Percentiles rank a stretch among this genome's conserved stretches.
Conservation (phyloP, 2,329 filamentous ascomycete genomes). For the Calonectria multiphialidica region DNA sequence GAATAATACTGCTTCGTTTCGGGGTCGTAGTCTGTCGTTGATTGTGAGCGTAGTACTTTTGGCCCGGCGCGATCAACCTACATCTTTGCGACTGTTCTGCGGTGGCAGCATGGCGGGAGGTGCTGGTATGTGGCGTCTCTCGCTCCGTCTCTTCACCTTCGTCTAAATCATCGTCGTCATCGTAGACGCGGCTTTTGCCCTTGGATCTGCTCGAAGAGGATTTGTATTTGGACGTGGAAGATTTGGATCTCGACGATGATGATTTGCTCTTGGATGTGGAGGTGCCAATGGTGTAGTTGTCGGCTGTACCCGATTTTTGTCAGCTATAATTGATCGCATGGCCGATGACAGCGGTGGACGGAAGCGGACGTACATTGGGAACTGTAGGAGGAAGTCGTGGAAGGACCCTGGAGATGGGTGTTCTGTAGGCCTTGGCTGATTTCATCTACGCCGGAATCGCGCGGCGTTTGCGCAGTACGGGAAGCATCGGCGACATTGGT, state of each 20-base stretch:
- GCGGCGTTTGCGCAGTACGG: conserved; percentile 38
- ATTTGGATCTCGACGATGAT: conserved; percentile 27
- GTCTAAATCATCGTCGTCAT: conserved; percentile 29
- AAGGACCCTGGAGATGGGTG: conserved; percentile 34
- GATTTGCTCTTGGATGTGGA: conserved; percentile 32
- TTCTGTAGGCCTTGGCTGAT: conserved; percentile 38
- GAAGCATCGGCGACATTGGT: conserved; percentile 24
- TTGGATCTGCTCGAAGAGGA: conserved; percentile 33
- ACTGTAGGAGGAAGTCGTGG: conserved; percentile 30
- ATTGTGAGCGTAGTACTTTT: not conserved
- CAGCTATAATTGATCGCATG: conserved; percentile 19
- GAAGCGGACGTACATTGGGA: conserved; percentile 35
- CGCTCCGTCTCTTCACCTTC: conserved; percentile 32
- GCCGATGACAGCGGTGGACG: not conserved
- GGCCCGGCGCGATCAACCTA: not conserved
- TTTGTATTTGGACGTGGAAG: conserved; percentile 34
- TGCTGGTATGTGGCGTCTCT: not conserved
- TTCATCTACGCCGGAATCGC: conserved; percentile 39
- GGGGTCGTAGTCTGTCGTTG: conserved; percentile 7
- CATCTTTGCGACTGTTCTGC: not conserved
- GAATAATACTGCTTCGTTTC: conserved; percentile 6
- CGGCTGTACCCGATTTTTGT: conserved; percentile 21
- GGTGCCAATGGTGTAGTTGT: conserved; percentile 35
- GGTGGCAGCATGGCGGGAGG: not conserved
- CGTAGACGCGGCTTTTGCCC: conserved; percentile 33